Conservation (phyloP, 768 basidiomycete genomes). For the Russula griseocarnosa region DNA sequence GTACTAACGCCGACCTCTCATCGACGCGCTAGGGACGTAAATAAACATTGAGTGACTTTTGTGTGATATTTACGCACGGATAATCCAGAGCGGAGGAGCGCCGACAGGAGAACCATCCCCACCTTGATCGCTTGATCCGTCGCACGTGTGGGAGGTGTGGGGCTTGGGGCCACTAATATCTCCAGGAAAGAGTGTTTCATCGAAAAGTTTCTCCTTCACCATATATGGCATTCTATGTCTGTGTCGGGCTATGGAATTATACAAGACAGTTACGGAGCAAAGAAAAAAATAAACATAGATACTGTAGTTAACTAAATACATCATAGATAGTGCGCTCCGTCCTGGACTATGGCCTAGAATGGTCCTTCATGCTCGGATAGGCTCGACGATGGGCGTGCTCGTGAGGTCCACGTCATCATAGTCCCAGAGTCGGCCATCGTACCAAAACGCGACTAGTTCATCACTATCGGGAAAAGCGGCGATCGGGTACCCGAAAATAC, state of each 20-base stretch:
- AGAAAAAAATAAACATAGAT: neutral
- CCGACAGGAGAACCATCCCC: too few relatives aligned
- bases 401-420: slow-evolving; percentile 22
- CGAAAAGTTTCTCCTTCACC: neutral
- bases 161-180: neutral
- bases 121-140: too few relatives aligned
- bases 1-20: too few relatives aligned
- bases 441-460: slow-evolving; percentile 28
- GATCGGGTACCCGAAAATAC: slow-evolving; percentile 26
- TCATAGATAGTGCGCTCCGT: neutral
- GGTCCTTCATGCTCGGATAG: neutral
- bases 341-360: neutral
- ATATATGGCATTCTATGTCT: neutral
- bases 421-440: slow-evolving; percentile 22
- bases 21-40: too few relatives aligned
- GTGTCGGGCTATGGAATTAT: neutral
- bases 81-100: too few relatives aligned
- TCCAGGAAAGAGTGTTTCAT: neutral
- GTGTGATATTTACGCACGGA: too few relatives aligned
- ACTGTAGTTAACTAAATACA: neutral
- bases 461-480: slow-evolving; percentile 20
- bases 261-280: neutral
- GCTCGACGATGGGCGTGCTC: slow-evolving; percentile 15
- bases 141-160: too few relatives aligned
- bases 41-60: too few relatives aligned